Conservation (phyloP, 495 filamentous ascomycete genomes). For the Sabuloglossum arenarium region DNA sequence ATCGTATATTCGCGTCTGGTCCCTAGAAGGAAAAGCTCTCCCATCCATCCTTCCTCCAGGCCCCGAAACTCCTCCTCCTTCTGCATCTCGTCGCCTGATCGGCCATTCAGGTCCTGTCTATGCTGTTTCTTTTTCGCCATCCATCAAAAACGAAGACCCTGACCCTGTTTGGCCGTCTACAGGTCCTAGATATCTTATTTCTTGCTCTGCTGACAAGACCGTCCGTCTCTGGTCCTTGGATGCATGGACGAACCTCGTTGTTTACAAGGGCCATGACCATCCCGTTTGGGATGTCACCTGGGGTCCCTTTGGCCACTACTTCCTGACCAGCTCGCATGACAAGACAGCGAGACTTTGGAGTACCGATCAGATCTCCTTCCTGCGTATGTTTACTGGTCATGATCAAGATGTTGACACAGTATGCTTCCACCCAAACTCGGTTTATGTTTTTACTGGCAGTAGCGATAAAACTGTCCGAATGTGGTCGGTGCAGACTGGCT, state of each 20-base stretch:
- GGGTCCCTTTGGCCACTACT: conserved; percentile 93
- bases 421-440: conserved; percentile 79
- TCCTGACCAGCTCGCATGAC: conserved; percentile 68
- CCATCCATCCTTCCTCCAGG: conserved; percentile 22
- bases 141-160: conserved; percentile 30
- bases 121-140: conserved; percentile 73
- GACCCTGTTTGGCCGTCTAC: conserved; percentile 32
- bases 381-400: conserved; percentile 77
- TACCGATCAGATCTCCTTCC: conserved; percentile 76
- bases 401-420: conserved; percentile 71
- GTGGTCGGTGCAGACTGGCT: conserved; percentile 81
- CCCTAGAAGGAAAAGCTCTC: conserved; percentile 56
- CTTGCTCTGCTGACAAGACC: conserved; percentile 67
- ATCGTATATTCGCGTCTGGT: conserved; percentile 90
- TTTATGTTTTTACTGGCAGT: conserved; percentile 79
- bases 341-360: conserved; percentile 79
- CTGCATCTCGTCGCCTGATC: conserved; percentile 62
- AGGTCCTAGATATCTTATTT: conserved; percentile 55
- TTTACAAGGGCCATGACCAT: conserved; percentile 78
- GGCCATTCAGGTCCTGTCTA: conserved; percentile 85
- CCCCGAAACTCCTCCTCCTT: conserved; percentile 19
- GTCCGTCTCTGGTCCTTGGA: conserved; percentile 87
- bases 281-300: conserved; percentile 76
- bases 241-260: conserved; percentile 67
- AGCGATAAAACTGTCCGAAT: conserved; percentile 84